Evolutionary conservation across 768 basidiomycete genomes (phyloP), one percentile per base, ranked within the genome.

Genomic region (Boletus tylopilopsis): DNA sequence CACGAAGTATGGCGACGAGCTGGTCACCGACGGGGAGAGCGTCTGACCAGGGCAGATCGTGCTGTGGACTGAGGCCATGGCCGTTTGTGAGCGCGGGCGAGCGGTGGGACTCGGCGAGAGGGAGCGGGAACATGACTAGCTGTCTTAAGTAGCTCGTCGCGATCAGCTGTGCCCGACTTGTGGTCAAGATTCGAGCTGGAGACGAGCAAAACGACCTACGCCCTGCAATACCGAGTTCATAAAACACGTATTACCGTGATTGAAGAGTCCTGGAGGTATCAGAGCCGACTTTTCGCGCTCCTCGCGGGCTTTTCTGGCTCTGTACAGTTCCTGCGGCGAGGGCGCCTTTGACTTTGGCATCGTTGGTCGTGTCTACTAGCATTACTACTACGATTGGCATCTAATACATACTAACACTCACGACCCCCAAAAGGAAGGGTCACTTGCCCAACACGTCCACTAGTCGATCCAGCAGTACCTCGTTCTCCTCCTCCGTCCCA

Each of bases 151-250:
- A 70, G 18, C 71, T 73, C 1, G 85, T 87, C 4, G 88, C 84
- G 59, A 88, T 76, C 51, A 90, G 66, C 86, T 90, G 57, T n/a
- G 36, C 2, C 3, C 5, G 16, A 13, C 42, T 22, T n/a, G 10
- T 0, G 24, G 35, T 46, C 34, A 45, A 35, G 2, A 5, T 15
- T 6, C 24, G n/a, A 6, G 13, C 16, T n/a, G 8, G 6, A 10
- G 34, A 27, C 16, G 3, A n/a, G 18, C 6, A 11, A 2, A 11
- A 19, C 18, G 5, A 49, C 84, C 57, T 70, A 86, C 88, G 33
- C 87, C 89, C 65, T 97, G 94, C 24, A 97, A 73, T 25, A 93
- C 90, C 27, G 91, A 93, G 69, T 95, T 97, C 86, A 94, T 90
- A 70, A 94, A 97, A 69, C 94, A 97, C 0, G 93, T 95, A 65